Base-by-base conservation (phyloP, 495 filamentous ascomycete genomes). In the Cairneyella variabilis region DNA sequence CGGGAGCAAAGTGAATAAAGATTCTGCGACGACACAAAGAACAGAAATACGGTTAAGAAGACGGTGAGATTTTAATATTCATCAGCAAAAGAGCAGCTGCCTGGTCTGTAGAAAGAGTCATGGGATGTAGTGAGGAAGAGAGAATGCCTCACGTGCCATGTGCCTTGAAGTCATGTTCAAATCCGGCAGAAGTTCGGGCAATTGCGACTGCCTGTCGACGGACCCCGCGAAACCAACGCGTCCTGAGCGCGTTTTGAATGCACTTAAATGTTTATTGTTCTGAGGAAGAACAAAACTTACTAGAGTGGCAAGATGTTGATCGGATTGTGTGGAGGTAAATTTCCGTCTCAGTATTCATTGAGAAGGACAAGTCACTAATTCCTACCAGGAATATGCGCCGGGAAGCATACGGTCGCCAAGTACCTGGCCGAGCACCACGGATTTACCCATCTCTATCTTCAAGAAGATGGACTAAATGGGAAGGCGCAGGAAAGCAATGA, bases 331-430 rank as follows among this genome's bases (percentile, higher is more conserved):
- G 92, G 93, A 43, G 34, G 46, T 62, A 95, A 36, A 18, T 48
- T 32, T 16, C 3, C 20, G 22, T 45, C 14, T 16, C 16, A n/a
- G n/a, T n/a, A n/a, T n/a, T n/a, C n/a, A n/a, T n/a, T n/a, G n/a
- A n/a, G n/a, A n/a, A n/a, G n/a, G n/a, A n/a, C n/a, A n/a, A n/a
- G n/a, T n/a, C n/a, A n/a, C 39, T 42, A 50, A 44, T 23, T 14
- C 16, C 20, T 18, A 11, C 21, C 27, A 61, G 91, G 86, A 51
- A 89, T 96, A 51, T 96, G 90, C 67, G 83, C 92, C 26, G 93
- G 93, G 54, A 96, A 95, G 69, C 80, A 82, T 60, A 86, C 89
- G 11, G 83, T 97, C 39, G 90, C 91, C 42, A 74, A 86, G 26
- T 63, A 91, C 63, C 78, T 98, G 11, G 79, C 89, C 53, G 71